Conservation (phyloP, 345 rosid genomes). For the Eucalyptus polybractea region DNA sequence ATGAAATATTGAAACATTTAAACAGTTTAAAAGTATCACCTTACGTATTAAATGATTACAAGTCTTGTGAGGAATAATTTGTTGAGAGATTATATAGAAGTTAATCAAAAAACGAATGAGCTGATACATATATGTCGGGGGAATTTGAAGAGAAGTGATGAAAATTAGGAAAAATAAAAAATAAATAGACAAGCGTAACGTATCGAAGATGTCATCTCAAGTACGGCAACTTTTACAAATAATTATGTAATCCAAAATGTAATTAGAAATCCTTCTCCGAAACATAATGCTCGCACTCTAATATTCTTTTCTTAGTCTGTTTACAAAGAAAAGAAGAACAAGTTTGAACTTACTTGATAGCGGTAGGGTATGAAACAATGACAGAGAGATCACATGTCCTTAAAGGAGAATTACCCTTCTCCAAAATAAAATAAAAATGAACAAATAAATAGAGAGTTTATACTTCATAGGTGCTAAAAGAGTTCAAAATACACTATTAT, state of each 20-base stretch:
- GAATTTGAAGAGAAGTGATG: neutral
- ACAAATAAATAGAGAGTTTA: neutral
- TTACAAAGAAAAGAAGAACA: neutral
- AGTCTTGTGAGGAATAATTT: neutral
- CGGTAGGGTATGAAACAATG: neutral
- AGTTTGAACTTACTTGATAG: neutral
- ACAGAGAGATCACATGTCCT: neutral
- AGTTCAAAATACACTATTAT: neutral
- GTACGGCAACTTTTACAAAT: neutral
- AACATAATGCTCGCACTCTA: neutral
- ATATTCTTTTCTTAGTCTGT: neutral
- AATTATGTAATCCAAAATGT: neutral
- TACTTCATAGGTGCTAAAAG: neutral
- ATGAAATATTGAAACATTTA: neutral
- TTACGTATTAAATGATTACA: neutral
- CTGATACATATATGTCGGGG: fast-evolving
- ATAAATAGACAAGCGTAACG: fast-evolving
- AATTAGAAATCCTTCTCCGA: neutral
- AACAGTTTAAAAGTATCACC: neutral
- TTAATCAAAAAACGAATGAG: neutral
- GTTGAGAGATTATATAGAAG: neutral
- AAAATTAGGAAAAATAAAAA: neutral
- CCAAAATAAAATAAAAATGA: neutral
- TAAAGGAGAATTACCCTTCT: neutral
- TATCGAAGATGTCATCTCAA: neutral